Evolutionary conservation across 1,284 basidiomycete genomes (phyloP).

Genomic region (Trichosporon sp.): DNA sequence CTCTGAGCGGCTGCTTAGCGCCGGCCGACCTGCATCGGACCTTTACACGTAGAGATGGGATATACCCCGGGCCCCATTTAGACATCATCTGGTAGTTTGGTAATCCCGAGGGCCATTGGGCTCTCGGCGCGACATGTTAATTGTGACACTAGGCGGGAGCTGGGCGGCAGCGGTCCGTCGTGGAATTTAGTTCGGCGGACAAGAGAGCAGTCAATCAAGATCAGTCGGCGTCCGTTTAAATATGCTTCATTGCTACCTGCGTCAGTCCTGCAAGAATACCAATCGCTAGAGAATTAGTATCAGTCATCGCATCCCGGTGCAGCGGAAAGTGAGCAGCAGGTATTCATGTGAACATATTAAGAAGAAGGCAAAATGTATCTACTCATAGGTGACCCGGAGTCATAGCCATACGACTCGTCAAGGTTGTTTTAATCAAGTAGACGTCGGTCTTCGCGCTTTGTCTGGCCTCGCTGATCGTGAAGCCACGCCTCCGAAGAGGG

Average conservation of each 20-base stretch:
- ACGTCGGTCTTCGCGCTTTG: conserved; percentile 33
- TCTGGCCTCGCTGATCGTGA: conserved; percentile 31
- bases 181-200: no score
- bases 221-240: no score
- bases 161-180: no score
- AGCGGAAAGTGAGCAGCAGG: neutral
- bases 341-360: neutral
- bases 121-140: neutral
- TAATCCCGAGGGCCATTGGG: neutral
- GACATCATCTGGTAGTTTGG: neutral
- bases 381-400: conserved; percentile 43
- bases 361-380: conserved; percentile 24
- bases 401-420: conserved; percentile 33
- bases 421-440: conserved; percentile 40
- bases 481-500: conserved; percentile 15
- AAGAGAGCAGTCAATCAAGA: no score
- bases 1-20: neutral
- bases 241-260: no score
- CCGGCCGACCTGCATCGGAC: neutral
- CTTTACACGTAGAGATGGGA: neutral
- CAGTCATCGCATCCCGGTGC: neutral
- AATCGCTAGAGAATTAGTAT: no score
- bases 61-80: neutral
- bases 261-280: no score
- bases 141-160: neutral